phyloP scores from a whole-genome alignment of 495 filamentous ascomycete genomes.

The Cairneyella variabilis region DNA sequence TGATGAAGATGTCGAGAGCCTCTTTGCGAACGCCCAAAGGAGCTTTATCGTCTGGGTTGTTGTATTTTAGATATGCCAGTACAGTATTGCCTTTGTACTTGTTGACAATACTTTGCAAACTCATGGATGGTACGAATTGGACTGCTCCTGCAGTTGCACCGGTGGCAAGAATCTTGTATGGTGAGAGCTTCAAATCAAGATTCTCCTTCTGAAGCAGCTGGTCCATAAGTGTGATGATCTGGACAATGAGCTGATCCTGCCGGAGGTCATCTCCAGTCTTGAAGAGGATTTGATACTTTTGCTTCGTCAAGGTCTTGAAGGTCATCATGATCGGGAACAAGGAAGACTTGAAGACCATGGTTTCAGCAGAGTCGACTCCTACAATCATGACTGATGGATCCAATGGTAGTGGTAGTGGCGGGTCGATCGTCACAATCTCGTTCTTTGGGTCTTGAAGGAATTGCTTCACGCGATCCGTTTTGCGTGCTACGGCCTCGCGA shows the following conservation, averaged over 20 bases:
- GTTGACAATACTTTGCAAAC: conserved; percentile 70
- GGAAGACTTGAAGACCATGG: conserved; percentile 92
- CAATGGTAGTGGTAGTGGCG: conserved; percentile 82
- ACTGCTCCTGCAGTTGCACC: conserved; percentile 83
- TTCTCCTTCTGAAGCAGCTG: conserved; percentile 94
- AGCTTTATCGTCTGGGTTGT: conserved; percentile 82
- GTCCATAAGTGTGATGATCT: conserved; percentile 98
- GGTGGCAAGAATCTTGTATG: conserved; percentile 94
- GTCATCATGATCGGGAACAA: conserved; percentile 86
- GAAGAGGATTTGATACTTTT: conserved; percentile 87
- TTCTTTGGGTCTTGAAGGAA: conserved; percentile 86
- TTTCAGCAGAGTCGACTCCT: conserved; percentile 79
- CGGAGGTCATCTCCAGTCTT: conserved; percentile 96
- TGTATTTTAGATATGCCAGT: conserved; percentile 79
- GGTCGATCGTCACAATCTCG: conserved; percentile 76
- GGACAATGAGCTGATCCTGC: conserved; percentile 96
- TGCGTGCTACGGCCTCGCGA: conserved; percentile 68
- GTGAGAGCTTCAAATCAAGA: conserved; percentile 89
- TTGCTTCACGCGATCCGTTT: conserved; percentile 78
- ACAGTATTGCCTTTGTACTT: conserved; percentile 73
- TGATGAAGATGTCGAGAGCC: conserved; percentile 92
- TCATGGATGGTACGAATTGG: conserved; percentile 86
- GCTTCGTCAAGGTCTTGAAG: conserved; percentile 74
- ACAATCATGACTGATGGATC: conserved; percentile 77
- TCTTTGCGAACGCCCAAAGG: conserved; percentile 88